Conservation (phyloP, 2,329 filamentous ascomycete species). For the Cadophora luteo-olivacea region DNA sequence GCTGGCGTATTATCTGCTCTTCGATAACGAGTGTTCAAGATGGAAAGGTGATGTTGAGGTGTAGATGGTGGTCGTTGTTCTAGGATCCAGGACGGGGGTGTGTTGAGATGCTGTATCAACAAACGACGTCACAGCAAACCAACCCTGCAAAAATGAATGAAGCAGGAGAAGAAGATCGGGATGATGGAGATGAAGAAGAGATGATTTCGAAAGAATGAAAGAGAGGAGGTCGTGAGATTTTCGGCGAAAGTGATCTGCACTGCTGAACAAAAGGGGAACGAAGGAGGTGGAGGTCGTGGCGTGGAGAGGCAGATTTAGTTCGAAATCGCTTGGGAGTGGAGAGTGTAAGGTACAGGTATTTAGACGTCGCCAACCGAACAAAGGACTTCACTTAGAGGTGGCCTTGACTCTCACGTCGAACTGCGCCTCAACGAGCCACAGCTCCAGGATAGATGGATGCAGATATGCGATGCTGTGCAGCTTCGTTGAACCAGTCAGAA, state of each 20-base stretch:
- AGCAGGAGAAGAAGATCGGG: not conserved
- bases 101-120: constrained; percentile 9
- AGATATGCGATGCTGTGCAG: constrained; percentile 9
- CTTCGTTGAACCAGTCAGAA: not conserved
- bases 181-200: constrained; percentile 11
- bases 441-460: constrained; percentile 2
- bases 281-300: constrained; percentile 14
- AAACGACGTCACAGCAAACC: constrained; percentile 18
- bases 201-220: constrained; percentile 7
- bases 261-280: constrained; percentile 7
- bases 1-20: constrained; percentile 18
- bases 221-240: constrained; percentile 7
- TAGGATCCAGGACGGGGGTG: not conserved
- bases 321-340: not conserved
- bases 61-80: not conserved
- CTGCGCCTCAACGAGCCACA: constrained; percentile 1
- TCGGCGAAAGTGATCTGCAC: constrained; percentile 1
- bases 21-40: not conserved
- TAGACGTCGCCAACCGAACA: not conserved
- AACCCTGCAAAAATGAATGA: constrained; percentile 17
- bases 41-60: not conserved
- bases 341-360: not conserved
- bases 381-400: not conserved
- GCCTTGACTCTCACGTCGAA: not conserved
- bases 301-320: constrained; percentile 4